Evolutionary conservation across 495 filamentous ascomycete species (phyloP).

Genomic region (Amphirosellinia nigrospora): DNA sequence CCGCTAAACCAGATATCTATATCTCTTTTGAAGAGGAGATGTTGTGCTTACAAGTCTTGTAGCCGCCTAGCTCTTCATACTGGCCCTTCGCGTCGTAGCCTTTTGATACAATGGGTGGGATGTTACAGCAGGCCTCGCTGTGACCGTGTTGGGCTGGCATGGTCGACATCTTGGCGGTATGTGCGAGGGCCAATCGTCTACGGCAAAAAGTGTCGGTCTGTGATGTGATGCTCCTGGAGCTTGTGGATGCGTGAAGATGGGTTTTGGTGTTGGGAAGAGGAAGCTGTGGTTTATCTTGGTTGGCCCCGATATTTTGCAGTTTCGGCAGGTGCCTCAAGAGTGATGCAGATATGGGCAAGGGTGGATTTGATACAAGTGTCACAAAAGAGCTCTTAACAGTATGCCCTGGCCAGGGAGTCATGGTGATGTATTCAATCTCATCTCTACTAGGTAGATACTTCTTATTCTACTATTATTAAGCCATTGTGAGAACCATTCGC

Average conservation of each 20-base stretch:
- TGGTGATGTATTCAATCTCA: background rate
- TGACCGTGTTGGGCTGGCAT: conserved; percentile 59
- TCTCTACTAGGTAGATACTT: background rate
- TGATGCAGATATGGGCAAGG: conserved; percentile 23
- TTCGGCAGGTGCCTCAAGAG: conserved; percentile 31
- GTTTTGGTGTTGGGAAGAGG: background rate
- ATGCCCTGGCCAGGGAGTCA: background rate
- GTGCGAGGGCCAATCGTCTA: conserved; percentile 10
- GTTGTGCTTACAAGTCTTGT: conserved; percentile 68
- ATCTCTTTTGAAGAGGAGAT: background rate
- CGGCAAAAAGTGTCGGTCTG: background rate
- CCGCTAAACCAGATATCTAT: background rate
- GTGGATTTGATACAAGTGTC: conserved; percentile 18
- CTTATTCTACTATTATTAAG: background rate
- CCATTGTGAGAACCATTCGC: background rate
- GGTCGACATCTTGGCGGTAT: conserved; percentile 54
- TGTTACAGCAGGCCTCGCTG: conserved; percentile 73
- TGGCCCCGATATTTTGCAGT: conserved; percentile 28
- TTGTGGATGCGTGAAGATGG: conserved; percentile 5
- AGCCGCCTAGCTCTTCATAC: conserved; percentile 65
- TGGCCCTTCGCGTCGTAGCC: conserved; percentile 70
- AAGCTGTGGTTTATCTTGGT: background rate
- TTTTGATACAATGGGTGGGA: conserved; percentile 68
- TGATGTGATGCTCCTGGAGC: conserved; percentile 10
- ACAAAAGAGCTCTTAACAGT: conserved; percentile 7